These are phyloP conservation scores for Stachybotrys echinatus DNA, from an alignment of 2,329 filamentous ascomycete species.

Conservation along the genomic window DNA sequence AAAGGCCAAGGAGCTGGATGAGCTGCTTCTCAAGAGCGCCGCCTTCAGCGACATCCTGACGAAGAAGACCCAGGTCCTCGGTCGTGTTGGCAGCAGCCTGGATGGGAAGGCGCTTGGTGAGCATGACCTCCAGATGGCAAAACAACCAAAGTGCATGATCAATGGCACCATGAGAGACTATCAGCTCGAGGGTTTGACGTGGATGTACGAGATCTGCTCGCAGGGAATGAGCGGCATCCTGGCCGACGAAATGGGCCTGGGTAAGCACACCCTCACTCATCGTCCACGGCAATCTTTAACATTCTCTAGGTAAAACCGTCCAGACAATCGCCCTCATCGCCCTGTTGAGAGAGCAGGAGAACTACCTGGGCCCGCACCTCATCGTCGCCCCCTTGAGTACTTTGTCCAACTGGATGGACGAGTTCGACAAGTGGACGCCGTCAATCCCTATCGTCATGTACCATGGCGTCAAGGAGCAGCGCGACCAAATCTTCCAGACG, in stretches of 20 bases:
- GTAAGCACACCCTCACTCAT: conserved; percentile 25
- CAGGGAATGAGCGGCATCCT: conserved; percentile 89
- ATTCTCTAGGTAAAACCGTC: conserved; percentile 68
- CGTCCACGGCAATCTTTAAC: conserved; percentile 6
- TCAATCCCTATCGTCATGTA: conserved; percentile 85
- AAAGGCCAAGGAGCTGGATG: conserved; percentile 55
- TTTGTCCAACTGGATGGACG: conserved; percentile 91
- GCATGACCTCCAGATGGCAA: conserved; percentile 70
- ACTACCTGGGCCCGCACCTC: conserved; percentile 79
- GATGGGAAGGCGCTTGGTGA: conserved; percentile 56
- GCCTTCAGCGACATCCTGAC: conserved; percentile 59
- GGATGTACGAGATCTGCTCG: conserved; percentile 77
- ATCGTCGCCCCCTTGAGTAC: conserved; percentile 90
- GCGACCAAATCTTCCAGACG: conserved; percentile 70
- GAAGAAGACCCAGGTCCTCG: conserved; percentile 57
- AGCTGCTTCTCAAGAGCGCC: conserved; percentile 53
- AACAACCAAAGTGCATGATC: conserved; percentile 78
- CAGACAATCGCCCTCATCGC: conserved; percentile 87
- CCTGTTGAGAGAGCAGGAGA: conserved; percentile 78
- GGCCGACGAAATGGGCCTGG: conserved; percentile 89
- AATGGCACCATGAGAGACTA: conserved; percentile 92
- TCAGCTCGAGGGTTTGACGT: conserved; percentile 89
- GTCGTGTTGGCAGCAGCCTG: conserved; percentile 54
- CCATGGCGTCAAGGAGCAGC: conserved; percentile 74
- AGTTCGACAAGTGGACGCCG: conserved; percentile 88